A percentile compares a stretch with the other conserved stretches of the same genome.
phyloP scores from a whole-genome alignment of 2,329 filamentous ascomycete species.

The Cladosporium velox region DNA sequence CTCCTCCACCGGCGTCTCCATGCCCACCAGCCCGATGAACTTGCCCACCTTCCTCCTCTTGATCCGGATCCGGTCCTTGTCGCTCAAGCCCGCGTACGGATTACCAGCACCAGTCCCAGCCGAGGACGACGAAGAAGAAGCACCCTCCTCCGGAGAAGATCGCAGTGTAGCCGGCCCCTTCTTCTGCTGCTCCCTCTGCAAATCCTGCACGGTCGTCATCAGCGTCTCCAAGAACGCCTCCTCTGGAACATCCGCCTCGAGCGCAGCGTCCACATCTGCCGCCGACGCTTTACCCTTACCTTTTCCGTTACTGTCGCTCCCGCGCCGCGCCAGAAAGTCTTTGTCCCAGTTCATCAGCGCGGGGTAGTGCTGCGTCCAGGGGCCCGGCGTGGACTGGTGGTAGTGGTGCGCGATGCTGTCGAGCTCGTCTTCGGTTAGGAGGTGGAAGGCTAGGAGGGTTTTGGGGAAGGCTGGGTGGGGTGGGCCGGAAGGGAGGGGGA shows the following conservation, averaged over 20 bases:
- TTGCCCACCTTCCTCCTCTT: conserved; percentile 72
- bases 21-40: conserved; percentile 71
- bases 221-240: conserved; percentile 25
- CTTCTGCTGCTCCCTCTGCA: conserved; percentile 36
- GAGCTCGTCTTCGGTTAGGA: conserved; percentile 70
- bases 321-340: conserved; percentile 38
- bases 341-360: conserved; percentile 65
- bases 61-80: conserved; percentile 45
- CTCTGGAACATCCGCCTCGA: conserved; percentile 6
- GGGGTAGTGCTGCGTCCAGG: conserved; percentile 64
- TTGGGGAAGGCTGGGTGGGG: conserved; percentile 66
- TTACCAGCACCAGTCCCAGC: conserved; percentile 11
- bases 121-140: background rate
- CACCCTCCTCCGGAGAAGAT: background rate
- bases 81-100: conserved; percentile 36
- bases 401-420: conserved; percentile 72
- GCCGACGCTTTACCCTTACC: background rate
- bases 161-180: background rate
- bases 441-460: conserved; percentile 71
- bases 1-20: conserved; percentile 55
- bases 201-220: conserved; percentile 38
- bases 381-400: conserved; percentile 64
- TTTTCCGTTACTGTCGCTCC: background rate
- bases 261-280: conserved; percentile 12
- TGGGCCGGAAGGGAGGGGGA: conserved; percentile 57